Conservation (phyloP, 768 basidiomycete genomes). For the Mycena capillaripes region DNA sequence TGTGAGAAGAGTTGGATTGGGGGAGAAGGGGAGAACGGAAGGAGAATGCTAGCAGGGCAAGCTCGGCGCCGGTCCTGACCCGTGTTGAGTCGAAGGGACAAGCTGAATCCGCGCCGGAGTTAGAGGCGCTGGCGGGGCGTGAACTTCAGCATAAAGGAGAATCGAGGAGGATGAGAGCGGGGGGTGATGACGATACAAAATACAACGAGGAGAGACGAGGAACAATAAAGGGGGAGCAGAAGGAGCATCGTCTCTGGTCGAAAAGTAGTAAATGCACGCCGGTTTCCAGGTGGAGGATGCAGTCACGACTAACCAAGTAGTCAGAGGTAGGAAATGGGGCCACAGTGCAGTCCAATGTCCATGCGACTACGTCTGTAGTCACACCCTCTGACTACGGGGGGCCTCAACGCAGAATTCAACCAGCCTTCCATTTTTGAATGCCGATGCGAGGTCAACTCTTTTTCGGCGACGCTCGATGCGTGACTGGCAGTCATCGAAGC, state of each 20-base stretch:
- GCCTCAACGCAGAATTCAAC: too few species aligned
- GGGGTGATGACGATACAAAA: background rate
- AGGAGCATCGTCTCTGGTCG: background rate
- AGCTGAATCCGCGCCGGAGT: background rate
- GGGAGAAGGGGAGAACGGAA: background rate
- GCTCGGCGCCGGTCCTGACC: background rate
- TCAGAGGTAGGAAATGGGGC: too few species aligned
- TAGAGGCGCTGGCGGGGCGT: too few species aligned
- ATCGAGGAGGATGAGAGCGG: background rate
- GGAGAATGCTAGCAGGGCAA: background rate
- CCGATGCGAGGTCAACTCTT: too few species aligned
- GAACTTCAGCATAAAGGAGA: too few species aligned
- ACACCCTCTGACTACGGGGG: too few species aligned
- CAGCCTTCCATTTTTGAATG: too few species aligned
- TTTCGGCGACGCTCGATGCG: too few species aligned
- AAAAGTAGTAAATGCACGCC: background rate
- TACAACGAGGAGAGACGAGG: constrained; percentile 2
- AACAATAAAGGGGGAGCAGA: background rate
- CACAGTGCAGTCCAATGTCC: too few species aligned
- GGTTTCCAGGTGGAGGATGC: background rate
- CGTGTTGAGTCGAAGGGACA: background rate
- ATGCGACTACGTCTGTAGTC: too few species aligned
- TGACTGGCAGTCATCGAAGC: too few species aligned
- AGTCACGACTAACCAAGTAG: too few species aligned
- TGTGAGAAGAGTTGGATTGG: background rate